phyloP scores from a whole-genome alignment of 768 basidiomycete genomes.

The Rhizopogon vesiculosus region DNA sequence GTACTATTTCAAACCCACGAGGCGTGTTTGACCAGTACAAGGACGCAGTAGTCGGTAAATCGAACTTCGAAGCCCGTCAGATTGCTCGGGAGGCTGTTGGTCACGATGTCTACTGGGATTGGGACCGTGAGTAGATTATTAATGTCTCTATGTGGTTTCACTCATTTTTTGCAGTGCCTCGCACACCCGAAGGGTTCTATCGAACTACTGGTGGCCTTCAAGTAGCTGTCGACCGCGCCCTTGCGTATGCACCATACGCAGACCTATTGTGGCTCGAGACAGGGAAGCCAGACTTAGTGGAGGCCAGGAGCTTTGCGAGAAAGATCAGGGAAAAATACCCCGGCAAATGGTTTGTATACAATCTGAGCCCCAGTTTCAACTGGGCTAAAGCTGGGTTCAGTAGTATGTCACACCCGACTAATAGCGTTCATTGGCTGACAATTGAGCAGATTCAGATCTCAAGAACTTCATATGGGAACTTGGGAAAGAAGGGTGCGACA shows the following conservation, averaged over 20 bases:
- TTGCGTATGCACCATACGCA: conserved; percentile 79
- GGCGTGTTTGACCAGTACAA: conserved; percentile 56
- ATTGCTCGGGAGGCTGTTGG: conserved; percentile 69
- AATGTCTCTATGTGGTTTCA: neutral
- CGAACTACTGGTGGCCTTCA: conserved; percentile 81
- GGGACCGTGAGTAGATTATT: conserved; percentile 58
- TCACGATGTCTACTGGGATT: conserved; percentile 77
- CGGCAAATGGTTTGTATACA: conserved; percentile 82
- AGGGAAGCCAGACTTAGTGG: conserved; percentile 76
- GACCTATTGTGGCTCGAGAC: conserved; percentile 95
- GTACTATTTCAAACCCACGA: conserved; percentile 24
- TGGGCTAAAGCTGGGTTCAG: conserved; percentile 83
- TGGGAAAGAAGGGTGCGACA: conserved; percentile 73
- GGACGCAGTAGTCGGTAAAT: conserved; percentile 54
- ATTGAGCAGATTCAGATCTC: conserved; percentile 53
- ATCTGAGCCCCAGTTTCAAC: conserved; percentile 91
- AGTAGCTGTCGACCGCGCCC: conserved; percentile 75
- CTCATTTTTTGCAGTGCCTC: conserved; percentile 51
- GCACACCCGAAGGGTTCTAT: conserved; percentile 89
- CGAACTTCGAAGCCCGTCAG: conserved; percentile 65
- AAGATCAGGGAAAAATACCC: conserved; percentile 70
- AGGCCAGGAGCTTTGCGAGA: conserved; percentile 75
- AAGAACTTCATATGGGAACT: conserved; percentile 90
- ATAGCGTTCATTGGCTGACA: neutral
- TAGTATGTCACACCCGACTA: conserved; percentile 31